These are phyloP conservation scores for Trichodelitschia bisporula DNA, from an alignment of 495 filamentous ascomycete genomes.

Conservation along the genomic window DNA sequence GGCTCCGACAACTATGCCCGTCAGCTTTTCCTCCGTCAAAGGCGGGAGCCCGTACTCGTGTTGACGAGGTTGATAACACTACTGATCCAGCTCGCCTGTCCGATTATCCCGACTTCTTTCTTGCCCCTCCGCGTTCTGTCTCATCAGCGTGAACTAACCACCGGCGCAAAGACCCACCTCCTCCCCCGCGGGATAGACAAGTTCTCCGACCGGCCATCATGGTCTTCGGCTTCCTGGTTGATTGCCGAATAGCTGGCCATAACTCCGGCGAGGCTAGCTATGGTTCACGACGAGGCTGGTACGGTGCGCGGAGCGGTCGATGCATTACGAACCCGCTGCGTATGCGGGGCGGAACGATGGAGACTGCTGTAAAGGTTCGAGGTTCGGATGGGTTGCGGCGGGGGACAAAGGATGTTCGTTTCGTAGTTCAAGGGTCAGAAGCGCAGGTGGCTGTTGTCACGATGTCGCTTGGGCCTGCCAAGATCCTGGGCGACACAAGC, in stretches of 20 bases:
- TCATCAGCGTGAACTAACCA: slow-evolving; percentile 6
- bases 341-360: no score
- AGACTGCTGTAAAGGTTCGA: no score
- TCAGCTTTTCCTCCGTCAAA: background rate
- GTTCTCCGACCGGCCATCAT: slow-evolving; percentile 15
- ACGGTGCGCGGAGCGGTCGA: no score
- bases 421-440: no score
- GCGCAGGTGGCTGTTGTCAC: no score
- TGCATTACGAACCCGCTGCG: no score
- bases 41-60: slow-evolving; percentile 36
- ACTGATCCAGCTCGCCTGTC: slow-evolving; percentile 70
- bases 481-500: no score
- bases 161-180: slow-evolving; percentile 10
- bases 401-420: no score
- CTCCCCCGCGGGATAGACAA: slow-evolving; percentile 14
- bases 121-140: slow-evolving; percentile 25
- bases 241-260: slow-evolving; percentile 19
- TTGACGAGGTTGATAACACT: slow-evolving; percentile 90
- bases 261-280: no score
- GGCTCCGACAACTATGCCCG: slow-evolving; percentile 54
- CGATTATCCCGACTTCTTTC: slow-evolving; percentile 26
- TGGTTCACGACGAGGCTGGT: no score
- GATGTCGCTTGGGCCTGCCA: no score
- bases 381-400: no score
- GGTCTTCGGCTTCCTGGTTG: slow-evolving; percentile 11